Conservation (phyloP, 2,329 filamentous ascomycete species). For the Seiridium cupressi region DNA sequence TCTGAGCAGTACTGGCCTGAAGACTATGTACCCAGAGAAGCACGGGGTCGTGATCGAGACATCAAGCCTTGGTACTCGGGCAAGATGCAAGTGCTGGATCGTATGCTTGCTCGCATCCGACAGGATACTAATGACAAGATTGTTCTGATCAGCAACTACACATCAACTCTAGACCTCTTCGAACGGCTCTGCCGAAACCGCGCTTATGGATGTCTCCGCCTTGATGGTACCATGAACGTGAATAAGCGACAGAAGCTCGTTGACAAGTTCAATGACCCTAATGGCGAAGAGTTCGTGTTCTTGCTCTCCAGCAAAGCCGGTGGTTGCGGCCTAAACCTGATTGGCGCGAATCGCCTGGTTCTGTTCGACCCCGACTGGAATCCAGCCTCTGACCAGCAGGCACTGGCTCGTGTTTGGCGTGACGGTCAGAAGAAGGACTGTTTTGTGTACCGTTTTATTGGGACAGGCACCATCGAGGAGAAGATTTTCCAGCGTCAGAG, state of each 20-base stretch:
- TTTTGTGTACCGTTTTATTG: conserved; percentile 99
- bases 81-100: conserved; percentile 97
- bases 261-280: conserved; percentile 94
- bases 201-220: conserved; percentile 79
- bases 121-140: conserved; percentile 99
- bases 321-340: conserved; percentile 84
- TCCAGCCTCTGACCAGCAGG: conserved; percentile 94
- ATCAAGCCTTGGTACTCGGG: conserved; percentile 95
- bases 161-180: conserved; percentile 91
- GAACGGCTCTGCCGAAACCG: conserved; percentile 84
- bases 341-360: conserved; percentile 77
- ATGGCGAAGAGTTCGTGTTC: conserved; percentile 89
- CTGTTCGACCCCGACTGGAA: conserved; percentile 99
- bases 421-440: conserved; percentile 99
- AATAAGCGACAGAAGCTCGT: conserved; percentile 96
- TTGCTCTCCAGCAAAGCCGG: conserved; percentile 96
- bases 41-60: conserved; percentile 85
- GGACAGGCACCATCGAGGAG: conserved; percentile 95
- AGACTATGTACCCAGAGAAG: conserved; percentile 85
- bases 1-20: conserved; percentile 79
- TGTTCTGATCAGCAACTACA: conserved; percentile 98
- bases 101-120: conserved; percentile 93
- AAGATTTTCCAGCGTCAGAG: conserved; percentile 99
- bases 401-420: conserved; percentile 95
- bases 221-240: conserved; percentile 97